Evolutionary conservation across 495 filamentous ascomycete species (phyloP), one percentile per base, ranked within the genome.

Genomic region (Hypoxylon cercidicola): DNA sequence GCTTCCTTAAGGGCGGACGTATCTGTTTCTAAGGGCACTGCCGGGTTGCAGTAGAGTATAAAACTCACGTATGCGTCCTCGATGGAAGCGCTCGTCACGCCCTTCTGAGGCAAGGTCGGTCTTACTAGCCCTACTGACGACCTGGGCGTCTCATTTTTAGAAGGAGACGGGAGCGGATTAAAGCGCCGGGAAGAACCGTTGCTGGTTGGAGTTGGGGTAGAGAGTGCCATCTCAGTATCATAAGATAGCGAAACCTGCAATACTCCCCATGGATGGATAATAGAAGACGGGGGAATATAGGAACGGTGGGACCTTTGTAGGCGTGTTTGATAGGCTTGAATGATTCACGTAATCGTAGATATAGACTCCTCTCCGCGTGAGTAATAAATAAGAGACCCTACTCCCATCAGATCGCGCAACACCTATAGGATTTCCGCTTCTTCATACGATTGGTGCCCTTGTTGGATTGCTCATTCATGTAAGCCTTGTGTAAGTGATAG

Each of bases 21-120:
- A 75, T 93, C 90, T 28, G 86, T 86, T n/a, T 88, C 86, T 19
- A 80, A 68, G 2, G 90, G 87, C 8, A 94, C 85, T 45, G 85
- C 85, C 1, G 92, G 92, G 71, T 94, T 93, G 81, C 95, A 97
- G 78, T 96, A 93, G 43, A 99, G 81, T 62, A 99, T 90, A 70
- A 97, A 99, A 64, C 81, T 71, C 57, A 93, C 89, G 74, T 94
- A 99, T 23, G 93, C 88, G 73, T 96, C 89, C 63, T 96, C 93
- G 59, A 99, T 88, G 3, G 87, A 89, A 9, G 85, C 85, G 66
- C 88, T 85, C 4, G 85, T 89, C 10, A 97, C 86, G 44, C 87
- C 83, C 30, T 82, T 84, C 18, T 89, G 82, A 18, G 95, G 95
- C 34, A 97, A 76, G 23, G 74, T 62, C 9, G 74, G 73, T 20